phyloP scores from a whole-genome alignment of 257 asterid species.

The Perilla frutescens region DNA sequence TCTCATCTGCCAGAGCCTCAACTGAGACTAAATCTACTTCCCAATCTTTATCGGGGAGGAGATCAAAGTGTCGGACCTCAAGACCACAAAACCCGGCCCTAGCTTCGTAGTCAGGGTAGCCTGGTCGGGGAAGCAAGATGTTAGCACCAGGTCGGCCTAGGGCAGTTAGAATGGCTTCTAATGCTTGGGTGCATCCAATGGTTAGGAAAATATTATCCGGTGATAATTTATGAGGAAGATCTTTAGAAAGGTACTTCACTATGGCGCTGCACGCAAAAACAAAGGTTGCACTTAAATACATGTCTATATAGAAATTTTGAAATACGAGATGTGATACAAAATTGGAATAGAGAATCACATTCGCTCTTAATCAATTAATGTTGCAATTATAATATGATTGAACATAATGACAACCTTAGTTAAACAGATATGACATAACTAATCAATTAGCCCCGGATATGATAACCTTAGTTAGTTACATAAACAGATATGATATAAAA shows the following conservation, averaged over 20 bases:
- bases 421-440: too few species aligned
- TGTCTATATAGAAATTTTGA: too few species aligned
- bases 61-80: conserved; percentile 79
- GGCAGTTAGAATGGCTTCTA: conserved; percentile 58
- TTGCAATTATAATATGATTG: too few species aligned
- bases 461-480: too few species aligned
- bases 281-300: background rate
- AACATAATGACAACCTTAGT: too few species aligned
- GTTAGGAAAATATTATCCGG: conserved; percentile 74
- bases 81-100: conserved; percentile 54
- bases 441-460: too few species aligned
- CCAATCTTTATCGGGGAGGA: conserved; percentile 75
- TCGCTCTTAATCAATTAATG: too few species aligned
- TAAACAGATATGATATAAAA: too few species aligned
- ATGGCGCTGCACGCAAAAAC: conserved; percentile 58
- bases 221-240: conserved; percentile 70
- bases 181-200: conserved; percentile 71
- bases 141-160: conserved; percentile 85
- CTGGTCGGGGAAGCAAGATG: conserved; percentile 83
- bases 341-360: too few species aligned
- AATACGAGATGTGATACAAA: background rate
- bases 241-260: conserved; percentile 79
- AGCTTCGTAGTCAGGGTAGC: conserved; percentile 75
- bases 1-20: conserved; percentile 72
- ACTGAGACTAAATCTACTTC: conserved; percentile 77